Base-by-base conservation (phyloP, 2,329 filamentous ascomycete genomes). In the Aspergillus viridinutans region DNA sequence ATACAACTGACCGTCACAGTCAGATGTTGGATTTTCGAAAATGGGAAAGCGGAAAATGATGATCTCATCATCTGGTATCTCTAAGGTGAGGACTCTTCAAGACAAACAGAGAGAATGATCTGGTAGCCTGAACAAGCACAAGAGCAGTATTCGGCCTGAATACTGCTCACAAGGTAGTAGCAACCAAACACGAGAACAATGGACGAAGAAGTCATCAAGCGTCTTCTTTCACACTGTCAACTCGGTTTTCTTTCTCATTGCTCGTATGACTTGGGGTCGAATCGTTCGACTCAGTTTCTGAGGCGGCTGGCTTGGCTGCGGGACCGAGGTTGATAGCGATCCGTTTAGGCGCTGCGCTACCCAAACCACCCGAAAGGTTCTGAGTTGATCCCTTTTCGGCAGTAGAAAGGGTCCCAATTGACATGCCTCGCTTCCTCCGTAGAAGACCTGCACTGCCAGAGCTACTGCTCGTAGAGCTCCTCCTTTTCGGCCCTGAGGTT, bases 401-500 rank as follows among this genome's bases (percentile, higher is more conserved):
- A 17, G 62, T 53, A 2, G 60, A 60, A 17, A 66, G 54, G 8
- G 67, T 64, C 3, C 67, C 66, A 26, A 68, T 64, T 2, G 72
- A 70, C 25, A 71, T 54, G 38, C 64, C 70, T 57, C 70, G 71
- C 54, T 72, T 74, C 48, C 69, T 67, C 48, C 70, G 64, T 26
- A 75, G 38, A 10, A 68, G 61, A 8, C 71, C 70, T 14, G 70
- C 65, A 49, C 70, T 70, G 25, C 65, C 64, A 4, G 69, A 66
- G 50, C 71, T 73, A 50, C 72, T 68, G 35, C 69, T 70, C 12
- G 69, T 75, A 12, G 76, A 79, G 57, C 75, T 79, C 57, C 78
- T 72, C 53, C 78, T 72, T 63, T 80, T 80, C 1, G 75, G 71
- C 25, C 72, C 75, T 9, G 73, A 70, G 62, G 90, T 85, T 65